phyloP scores from a whole-genome alignment of 192 early-diverging fungal species.

The Geosiphon pyriformis region DNA sequence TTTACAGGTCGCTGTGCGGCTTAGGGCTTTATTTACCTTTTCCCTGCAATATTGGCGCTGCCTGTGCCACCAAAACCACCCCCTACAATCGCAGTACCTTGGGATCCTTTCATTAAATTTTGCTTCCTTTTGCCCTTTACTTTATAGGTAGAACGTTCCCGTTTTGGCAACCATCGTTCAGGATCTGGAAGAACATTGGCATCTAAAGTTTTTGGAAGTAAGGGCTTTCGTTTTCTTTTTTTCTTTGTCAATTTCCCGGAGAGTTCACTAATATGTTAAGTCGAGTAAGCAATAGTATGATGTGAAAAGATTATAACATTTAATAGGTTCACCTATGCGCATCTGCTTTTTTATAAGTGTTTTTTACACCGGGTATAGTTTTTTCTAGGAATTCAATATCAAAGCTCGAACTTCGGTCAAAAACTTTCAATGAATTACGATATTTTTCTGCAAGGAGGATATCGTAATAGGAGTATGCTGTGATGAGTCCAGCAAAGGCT shows the following conservation, averaged over 20 bases:
- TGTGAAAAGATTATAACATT: not conserved
- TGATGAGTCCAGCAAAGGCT: constrained; percentile 61
- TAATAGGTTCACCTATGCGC: constrained; percentile 25
- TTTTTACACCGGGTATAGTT: constrained; percentile 49
- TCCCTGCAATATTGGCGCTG: constrained; percentile 60
- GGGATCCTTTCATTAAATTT: constrained; percentile 51
- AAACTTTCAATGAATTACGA: constrained; percentile 41
- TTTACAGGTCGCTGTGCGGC: too few relatives aligned
- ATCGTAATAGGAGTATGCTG: constrained; percentile 58
- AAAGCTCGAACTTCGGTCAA: constrained; percentile 30
- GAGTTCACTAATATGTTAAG: not conserved
- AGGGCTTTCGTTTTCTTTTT: constrained; percentile 52
- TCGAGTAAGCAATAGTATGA: not conserved
- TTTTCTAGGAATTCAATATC: constrained; percentile 54
- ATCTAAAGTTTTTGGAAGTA: constrained; percentile 56
- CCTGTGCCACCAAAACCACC: constrained; percentile 71
- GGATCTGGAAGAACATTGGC: constrained; percentile 48
- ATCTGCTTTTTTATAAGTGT: constrained; percentile 44
- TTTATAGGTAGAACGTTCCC: constrained; percentile 52
- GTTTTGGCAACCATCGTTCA: constrained; percentile 67
- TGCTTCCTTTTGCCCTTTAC: constrained; percentile 53
- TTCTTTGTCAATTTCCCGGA: constrained; percentile 23
- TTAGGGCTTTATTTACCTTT: constrained; percentile 14
- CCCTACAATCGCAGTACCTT: constrained; percentile 56
- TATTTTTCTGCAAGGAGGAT: constrained; percentile 61